Conservation (phyloP, 495 filamentous ascomycete species). For the Xylaria telfairii region DNA sequence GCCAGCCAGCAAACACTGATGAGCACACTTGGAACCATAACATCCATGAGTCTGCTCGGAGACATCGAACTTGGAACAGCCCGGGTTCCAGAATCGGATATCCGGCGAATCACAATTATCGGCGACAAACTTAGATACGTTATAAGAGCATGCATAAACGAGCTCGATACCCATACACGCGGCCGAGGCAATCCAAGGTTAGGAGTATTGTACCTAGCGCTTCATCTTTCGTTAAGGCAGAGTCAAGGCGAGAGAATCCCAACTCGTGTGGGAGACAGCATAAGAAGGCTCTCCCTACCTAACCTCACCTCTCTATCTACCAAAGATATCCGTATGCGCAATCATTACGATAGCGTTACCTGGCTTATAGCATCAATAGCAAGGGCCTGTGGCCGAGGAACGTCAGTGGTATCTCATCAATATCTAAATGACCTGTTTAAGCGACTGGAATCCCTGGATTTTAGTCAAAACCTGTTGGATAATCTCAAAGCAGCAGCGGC, state of each 20-base stretch:
- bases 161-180: conserved; percentile 18
- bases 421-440: conserved; percentile 41
- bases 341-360: conserved; percentile 35
- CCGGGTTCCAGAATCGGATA: conserved; percentile 30
- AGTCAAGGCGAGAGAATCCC: conserved; percentile 23
- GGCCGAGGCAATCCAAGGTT: conserved; percentile 18
- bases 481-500: conserved; percentile 39
- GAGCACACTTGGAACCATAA: conserved; percentile 44
- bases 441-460: conserved; percentile 29
- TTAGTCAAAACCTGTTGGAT: conserved; percentile 28
- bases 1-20: conserved; percentile 39
- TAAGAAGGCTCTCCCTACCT: conserved; percentile 31
- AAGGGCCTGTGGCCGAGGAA: conserved; percentile 42
- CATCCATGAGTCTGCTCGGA: conserved; percentile 42
- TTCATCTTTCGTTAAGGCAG: conserved; percentile 33
- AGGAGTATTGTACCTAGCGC: conserved; percentile 33
- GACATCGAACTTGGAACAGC: conserved; percentile 30
- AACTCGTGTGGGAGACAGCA: conserved; percentile 21
- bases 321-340: conserved; percentile 27
- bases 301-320: conserved; percentile 16
- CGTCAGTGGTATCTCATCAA: conserved; percentile 40
- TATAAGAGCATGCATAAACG: conserved; percentile 32
- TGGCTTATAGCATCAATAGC: conserved; percentile 44
- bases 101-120: conserved; percentile 31
- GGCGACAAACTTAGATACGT: conserved; percentile 32